Conservation (phyloP, 495 filamentous ascomycete genomes). For the Aspergillus avenaceus region DNA sequence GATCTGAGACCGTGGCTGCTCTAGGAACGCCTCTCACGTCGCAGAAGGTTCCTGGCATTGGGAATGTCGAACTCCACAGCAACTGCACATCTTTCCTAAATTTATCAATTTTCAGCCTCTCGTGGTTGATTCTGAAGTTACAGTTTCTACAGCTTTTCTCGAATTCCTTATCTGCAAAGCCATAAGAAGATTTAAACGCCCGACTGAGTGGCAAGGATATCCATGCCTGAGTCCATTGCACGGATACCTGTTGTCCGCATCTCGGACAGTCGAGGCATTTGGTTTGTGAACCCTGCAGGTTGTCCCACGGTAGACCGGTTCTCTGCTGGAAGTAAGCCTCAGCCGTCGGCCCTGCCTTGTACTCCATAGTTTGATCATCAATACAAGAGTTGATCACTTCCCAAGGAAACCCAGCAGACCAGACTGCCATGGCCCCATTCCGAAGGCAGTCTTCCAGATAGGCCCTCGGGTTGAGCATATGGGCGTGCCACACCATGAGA, state of each 20-base stretch:
- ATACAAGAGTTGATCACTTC: constrained; percentile 59
- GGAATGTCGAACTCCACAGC: constrained; percentile 36
- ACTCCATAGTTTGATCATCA: constrained; percentile 57
- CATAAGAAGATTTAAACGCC: constrained; percentile 28
- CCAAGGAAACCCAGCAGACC: constrained; percentile 72
- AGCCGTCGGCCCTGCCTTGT: constrained; percentile 46
- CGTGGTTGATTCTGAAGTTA: constrained; percentile 42
- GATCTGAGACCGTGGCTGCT: neutral
- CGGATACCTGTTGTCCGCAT: constrained; percentile 39
- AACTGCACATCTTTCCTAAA: constrained; percentile 50
- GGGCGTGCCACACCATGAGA: constrained; percentile 86
- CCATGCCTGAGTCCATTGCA: constrained; percentile 59
- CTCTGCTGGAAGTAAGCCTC: constrained; percentile 40
- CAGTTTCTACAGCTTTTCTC: constrained; percentile 42
- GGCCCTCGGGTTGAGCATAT: constrained; percentile 75
- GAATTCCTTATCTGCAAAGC: constrained; percentile 66
- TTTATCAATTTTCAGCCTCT: constrained; percentile 48
- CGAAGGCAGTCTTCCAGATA: constrained; percentile 79
- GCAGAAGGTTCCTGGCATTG: constrained; percentile 66
- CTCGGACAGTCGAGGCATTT: constrained; percentile 55
- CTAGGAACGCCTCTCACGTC: constrained; percentile 27
- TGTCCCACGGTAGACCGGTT: constrained; percentile 59
- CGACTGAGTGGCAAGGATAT: constrained; percentile 18
- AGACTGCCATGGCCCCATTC: constrained; percentile 53
- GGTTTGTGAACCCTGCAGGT: constrained; percentile 41